Evolutionary conservation across 169 alveolate genomes (phyloP).

Genomic region (Perkinsus chesapeaki): DNA sequence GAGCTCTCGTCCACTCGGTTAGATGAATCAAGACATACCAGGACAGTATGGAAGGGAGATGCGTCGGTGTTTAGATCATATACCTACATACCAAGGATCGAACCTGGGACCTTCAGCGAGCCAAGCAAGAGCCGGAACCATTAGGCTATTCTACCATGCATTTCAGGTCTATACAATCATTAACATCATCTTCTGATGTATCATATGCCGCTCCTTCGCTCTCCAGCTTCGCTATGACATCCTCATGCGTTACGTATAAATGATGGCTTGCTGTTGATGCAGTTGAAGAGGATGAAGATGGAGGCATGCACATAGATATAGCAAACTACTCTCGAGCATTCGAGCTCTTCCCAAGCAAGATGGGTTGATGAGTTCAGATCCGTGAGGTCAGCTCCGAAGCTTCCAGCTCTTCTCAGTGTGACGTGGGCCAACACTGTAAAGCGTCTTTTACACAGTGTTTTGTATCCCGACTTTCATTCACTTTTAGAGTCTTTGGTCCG

Average conservation of each 20-base stretch:
- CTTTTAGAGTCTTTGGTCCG: no score
- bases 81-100: not conserved
- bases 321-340: no score
- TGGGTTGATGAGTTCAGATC: no score
- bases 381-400: no score
- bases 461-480: no score
- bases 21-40: not conserved
- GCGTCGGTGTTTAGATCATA: not conserved
- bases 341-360: no score
- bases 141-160: not conserved
- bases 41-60: not conserved
- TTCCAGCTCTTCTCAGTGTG: no score
- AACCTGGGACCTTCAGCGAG: not conserved
- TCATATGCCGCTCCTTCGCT: not conserved
- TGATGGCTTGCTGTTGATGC: not conserved
- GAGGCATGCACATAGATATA: no score
- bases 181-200: not conserved
- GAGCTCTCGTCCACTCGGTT: not conserved
- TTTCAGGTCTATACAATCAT: not conserved
- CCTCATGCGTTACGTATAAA: not conserved
- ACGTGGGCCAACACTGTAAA: no score
- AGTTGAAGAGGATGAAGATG: not conserved
- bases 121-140: not conserved
- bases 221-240: not conserved
- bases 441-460: no score